Base-by-base conservation (phyloP, 352 stramenopile genomes). In the Phytophthora idaei region DNA sequence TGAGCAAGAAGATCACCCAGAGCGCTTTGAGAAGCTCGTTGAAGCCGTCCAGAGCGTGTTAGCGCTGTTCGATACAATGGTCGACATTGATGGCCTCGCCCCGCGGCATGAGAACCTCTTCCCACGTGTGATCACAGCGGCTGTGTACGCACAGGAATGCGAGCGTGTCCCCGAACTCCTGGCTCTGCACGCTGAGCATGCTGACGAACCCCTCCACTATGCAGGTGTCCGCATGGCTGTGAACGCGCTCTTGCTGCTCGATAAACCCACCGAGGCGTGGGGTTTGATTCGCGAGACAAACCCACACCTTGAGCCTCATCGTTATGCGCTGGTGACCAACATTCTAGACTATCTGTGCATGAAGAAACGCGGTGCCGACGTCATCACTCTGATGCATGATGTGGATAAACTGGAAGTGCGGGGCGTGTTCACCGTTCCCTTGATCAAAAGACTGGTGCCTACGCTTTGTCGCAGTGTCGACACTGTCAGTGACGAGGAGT, bases 61-160 rank as follows among this genome's bases (percentile, higher is more conserved):
- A 25, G 53, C 64, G 50, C 60, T 92, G 15, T 90, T 86, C 60
- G 74, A 90, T 51, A 78, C 87, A n/a, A 88, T 90, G 81, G 69
- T 87, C 10, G 63, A 89, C 21, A 58, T 80, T 9, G 72, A 85
- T 57, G 67, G 65, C 44, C 37, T 89, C n/a, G 46, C 44, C 7
- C 69, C 77, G 12, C 58, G 54, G 17, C 61, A 76, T 27, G 65
- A 64, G 9, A 46, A 73, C 4, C 57, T 89, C 15, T 89, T 83
- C 52, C 75, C 82, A 41, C 76, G 80, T 15, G 77, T 79, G 28
- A 83, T 91, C 42, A 74, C 80, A 2, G 80, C 83, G 2, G 78
- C 75, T 45, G 68, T 89, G 46, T 83, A 80, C 48, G 52, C 82
- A 7, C 70, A 85, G 32, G 78, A 89, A 48, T 88, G 69, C 52